These are phyloP conservation scores for Kwoniella europaea DNA, from an alignment of 768 basidiomycete genomes.

Conservation along the genomic window DNA sequence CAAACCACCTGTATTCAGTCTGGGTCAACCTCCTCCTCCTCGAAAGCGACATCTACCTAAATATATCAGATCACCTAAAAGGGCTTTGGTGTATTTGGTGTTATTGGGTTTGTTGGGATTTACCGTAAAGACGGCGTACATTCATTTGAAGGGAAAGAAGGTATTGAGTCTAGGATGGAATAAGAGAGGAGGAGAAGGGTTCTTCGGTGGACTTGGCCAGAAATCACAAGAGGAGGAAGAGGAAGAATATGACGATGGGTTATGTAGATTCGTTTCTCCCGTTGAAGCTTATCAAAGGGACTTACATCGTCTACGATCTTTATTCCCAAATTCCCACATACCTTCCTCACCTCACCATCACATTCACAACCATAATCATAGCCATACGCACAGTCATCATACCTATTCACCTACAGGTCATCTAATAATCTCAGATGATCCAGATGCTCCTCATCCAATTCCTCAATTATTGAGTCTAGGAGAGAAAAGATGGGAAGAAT, in stretches of 20 bases:
- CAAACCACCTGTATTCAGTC: constrained; percentile 11
- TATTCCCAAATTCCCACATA: constrained; percentile 16
- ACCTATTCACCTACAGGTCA: constrained; percentile 55
- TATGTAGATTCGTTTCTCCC: constrained; percentile 49
- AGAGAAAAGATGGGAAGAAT: constrained; percentile 56
- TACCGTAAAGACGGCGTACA: background rate
- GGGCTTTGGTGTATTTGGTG: constrained; percentile 10
- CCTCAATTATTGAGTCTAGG: constrained; percentile 55
- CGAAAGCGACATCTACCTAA: constrained; percentile 18
- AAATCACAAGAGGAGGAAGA: too few relatives aligned
- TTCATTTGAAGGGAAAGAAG: constrained; percentile 1
- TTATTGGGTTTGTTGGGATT: constrained; percentile 14
- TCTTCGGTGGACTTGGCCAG: background rate
- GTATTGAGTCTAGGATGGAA: constrained; percentile 13
- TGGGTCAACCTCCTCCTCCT: constrained; percentile 16
- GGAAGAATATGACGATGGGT: constrained; percentile 19
- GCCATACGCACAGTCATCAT: constrained; percentile 25
- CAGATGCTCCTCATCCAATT: constrained; percentile 55
- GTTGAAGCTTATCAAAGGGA: constrained; percentile 55
- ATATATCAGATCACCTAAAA: constrained; percentile 19
- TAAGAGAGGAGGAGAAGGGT: background rate
- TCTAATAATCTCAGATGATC: constrained; percentile 38
- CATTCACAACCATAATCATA: constrained; percentile 13
- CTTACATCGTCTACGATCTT: constrained; percentile 38
- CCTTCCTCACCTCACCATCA: constrained; percentile 14